Base-by-base conservation (phyloP, 208 protist species). In the Leishmania guyanensis region DNA sequence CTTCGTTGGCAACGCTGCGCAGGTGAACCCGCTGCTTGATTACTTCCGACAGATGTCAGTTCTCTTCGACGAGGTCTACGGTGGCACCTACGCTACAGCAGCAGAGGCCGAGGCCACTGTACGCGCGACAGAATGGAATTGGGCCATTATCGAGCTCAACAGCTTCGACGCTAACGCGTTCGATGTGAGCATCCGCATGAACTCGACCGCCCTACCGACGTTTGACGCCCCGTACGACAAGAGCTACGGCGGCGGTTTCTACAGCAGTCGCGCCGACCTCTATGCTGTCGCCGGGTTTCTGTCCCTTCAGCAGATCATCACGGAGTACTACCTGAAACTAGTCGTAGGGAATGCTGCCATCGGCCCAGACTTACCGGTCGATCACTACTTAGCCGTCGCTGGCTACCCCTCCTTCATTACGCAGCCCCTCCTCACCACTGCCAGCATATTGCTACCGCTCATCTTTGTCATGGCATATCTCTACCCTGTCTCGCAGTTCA, bases 401-500 rank as follows among this genome's bases (percentile, higher is more conserved):
- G 84, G 91, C 43, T 88, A 84, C 50, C 75, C 85, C 5, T 76
- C 58, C 22, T 91, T 81, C 83, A 29, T 81, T 22, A 84, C 86
- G 43, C 84, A 92, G 62, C 80, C 83, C 50, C 93, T 95, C 22
- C 81, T 96, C 10, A 33, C 78, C 5, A 79, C 54, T 4, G 91
- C 84, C 6, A 73, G 81, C 20, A 56, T 91, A 77, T 73, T 94
- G 29, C 77, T 89, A 2, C 85, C 91, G 39, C 84, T 92, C 43
- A 85, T 95, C 74, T 79, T 95, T 73, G 90, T 94, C 20, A 82
- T 93, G 46, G 86, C 81, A 46, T 96, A 90, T 77, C 84, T 96
- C 29, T 94, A 94, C 83, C 89, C 90, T 20, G 86, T 96, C 16
- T 87, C 87, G 5, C 90, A 92, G 82, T 77, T 90, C 77, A 92